phyloP scores from a whole-genome alignment of 805 yeast species.

The Tetrapisispora pingtungensis region DNA sequence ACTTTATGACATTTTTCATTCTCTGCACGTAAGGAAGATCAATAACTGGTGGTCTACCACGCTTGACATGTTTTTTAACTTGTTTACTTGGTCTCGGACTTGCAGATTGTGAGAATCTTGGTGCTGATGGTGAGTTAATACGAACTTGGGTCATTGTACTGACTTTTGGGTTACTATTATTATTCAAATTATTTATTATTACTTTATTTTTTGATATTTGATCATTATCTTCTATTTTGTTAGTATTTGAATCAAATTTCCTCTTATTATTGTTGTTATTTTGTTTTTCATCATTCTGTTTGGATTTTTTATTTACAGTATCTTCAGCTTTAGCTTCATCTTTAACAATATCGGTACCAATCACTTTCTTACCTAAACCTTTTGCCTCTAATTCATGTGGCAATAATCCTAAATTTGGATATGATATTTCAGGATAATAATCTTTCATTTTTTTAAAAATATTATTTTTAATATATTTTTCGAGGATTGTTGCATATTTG shows the following conservation, averaged over 20 bases:
- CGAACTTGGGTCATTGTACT: neutral
- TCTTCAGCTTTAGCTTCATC: neutral
- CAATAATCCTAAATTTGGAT: constrained; percentile 54
- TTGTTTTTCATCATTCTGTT: constrained; percentile 6
- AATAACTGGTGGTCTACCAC: constrained; percentile 30
- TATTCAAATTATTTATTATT: neutral
- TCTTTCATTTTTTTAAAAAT: constrained; percentile 29
- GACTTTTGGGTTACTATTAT: neutral
- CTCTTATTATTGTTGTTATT: neutral
- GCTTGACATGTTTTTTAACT: constrained; percentile 22
- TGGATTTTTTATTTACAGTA: neutral
- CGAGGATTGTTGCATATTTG: constrained; percentile 49
- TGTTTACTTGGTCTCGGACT: constrained; percentile 18
- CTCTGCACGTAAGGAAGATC: constrained; percentile 63
- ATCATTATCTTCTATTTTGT: neutral
- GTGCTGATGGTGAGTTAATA: constrained; percentile 2
- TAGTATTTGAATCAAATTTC: neutral
- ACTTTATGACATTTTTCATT: constrained; percentile 76
- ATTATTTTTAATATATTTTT: constrained; percentile 31
- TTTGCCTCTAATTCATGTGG: constrained; percentile 36
- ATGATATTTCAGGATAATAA: constrained; percentile 28
- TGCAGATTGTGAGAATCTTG: constrained; percentile 4
- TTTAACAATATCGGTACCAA: neutral
- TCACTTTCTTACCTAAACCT: neutral
- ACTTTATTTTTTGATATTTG: neutral